Percentiles rank a stretch among this genome's conserved stretches.
Conservation (phyloP, 2,329 filamentous ascomycete genomes). For the Pleurostoma richardsiae region DNA sequence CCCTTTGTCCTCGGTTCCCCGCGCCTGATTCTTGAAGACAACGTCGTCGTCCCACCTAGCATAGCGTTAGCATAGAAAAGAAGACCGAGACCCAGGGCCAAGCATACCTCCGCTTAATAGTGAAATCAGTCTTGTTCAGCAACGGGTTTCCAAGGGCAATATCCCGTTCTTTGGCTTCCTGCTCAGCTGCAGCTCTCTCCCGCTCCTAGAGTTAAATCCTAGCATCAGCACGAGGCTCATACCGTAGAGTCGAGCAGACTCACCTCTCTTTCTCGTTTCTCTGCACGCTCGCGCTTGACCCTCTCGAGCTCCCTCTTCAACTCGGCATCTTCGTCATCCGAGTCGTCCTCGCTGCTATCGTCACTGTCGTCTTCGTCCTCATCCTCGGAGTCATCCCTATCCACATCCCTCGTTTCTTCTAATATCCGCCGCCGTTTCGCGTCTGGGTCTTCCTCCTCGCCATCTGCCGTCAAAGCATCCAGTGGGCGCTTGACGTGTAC, state of each 20-base stretch:
- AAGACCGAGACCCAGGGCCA: not conserved
- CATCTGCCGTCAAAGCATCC: conserved; percentile 38
- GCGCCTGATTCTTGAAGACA: conserved; percentile 97
- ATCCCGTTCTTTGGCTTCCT: conserved; percentile 78
- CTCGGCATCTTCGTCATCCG: conserved; percentile 81
- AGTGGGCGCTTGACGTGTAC: conserved; percentile 59
- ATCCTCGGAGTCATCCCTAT: conserved; percentile 70
- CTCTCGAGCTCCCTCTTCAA: conserved; percentile 90
- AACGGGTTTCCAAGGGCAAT: conserved; percentile 91
- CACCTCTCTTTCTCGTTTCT: conserved; percentile 68
- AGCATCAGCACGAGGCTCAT: too few species aligned
- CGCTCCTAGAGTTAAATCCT: conserved; percentile 51
- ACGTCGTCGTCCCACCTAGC: conserved; percentile 94
- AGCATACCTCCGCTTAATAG: conserved; percentile 65
- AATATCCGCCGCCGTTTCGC: conserved; percentile 82
- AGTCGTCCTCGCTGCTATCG: conserved; percentile 55
- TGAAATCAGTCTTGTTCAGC: conserved; percentile 83
- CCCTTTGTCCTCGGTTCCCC: conserved; percentile 86
- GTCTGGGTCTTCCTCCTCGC: conserved; percentile 63
- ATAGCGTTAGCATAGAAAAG: not conserved
- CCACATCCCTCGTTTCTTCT: conserved; percentile 82
- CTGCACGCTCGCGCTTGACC: conserved; percentile 81
- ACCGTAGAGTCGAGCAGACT: conserved; percentile 22
- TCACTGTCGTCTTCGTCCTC: conserved; percentile 49
- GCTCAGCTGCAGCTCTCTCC: conserved; percentile 72